phyloP scores from a whole-genome alignment of 805 yeast genomes.

The Candida krabiensis region DNA sequence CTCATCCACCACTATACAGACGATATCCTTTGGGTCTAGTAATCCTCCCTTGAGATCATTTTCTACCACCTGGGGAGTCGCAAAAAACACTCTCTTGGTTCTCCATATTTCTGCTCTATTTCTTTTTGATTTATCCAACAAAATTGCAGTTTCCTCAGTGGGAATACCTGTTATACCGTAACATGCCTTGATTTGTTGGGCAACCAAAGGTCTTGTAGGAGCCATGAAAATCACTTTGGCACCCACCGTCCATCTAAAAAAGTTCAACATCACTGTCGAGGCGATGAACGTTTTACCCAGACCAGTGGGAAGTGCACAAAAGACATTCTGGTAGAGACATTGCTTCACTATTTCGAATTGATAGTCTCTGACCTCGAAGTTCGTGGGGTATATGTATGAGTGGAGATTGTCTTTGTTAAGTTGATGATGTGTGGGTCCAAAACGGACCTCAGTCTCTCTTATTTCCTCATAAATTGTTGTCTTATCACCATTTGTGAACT shows the following conservation, averaged over 20 bases:
- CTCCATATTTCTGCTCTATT: conserved; percentile 81
- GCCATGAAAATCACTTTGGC: conserved; percentile 92
- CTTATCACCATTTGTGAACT: conserved; percentile 12
- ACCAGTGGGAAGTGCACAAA: conserved; percentile 96
- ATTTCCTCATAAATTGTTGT: conserved; percentile 27
- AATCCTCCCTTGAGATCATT: conserved; percentile 79
- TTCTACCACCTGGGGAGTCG: conserved; percentile 96
- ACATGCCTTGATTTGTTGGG: conserved; percentile 95
- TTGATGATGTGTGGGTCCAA: conserved; percentile 49
- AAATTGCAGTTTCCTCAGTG: conserved; percentile 70
- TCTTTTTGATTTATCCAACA: conserved; percentile 51
- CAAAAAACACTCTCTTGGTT: conserved; percentile 75
- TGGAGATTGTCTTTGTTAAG: conserved; percentile 39
- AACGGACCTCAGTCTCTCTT: conserved; percentile 22
- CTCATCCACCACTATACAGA: conserved; percentile 85
- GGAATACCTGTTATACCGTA: conserved; percentile 84
- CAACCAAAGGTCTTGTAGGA: conserved; percentile 93
- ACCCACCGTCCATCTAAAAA: conserved; percentile 75
- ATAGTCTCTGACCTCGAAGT: conserved; percentile 81
- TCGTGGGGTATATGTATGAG: conserved; percentile 79
- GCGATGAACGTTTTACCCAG: conserved; percentile 97
- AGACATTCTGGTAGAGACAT: conserved; percentile 68
- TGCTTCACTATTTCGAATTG: conserved; percentile 77
- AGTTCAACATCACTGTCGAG: conserved; percentile 88
- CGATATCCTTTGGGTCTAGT: conserved; percentile 72